Conservation (phyloP, 2,329 filamentous ascomycete species). For the Alternaria sp. region DNA sequence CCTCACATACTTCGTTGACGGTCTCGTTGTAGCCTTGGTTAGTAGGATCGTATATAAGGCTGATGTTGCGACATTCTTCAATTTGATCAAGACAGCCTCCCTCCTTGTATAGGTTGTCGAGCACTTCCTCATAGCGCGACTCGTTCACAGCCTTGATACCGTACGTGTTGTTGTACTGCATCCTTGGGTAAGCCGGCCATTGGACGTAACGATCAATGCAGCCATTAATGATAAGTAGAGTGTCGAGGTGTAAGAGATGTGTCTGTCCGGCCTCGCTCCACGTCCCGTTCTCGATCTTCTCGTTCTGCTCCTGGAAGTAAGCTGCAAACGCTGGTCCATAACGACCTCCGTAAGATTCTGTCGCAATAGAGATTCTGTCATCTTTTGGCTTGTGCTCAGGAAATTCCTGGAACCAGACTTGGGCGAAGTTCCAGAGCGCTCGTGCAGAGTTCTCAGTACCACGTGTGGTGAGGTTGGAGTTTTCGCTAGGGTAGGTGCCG, state of each 20-base stretch:
- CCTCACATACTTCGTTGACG: slow-evolving; percentile 51
- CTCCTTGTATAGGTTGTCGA: slow-evolving; percentile 52
- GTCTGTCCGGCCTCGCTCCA: slow-evolving; percentile 43
- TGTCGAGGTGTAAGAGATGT: slow-evolving; percentile 54
- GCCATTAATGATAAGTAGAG: slow-evolving; percentile 63
- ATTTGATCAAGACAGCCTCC: slow-evolving; percentile 64
- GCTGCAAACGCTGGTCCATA: slow-evolving; percentile 64
- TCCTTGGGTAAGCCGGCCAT: slow-evolving; percentile 55
- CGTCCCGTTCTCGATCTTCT: slow-evolving; percentile 54
- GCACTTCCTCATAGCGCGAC: slow-evolving; percentile 54
- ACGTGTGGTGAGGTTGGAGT: slow-evolving; percentile 54
- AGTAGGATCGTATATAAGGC: slow-evolving; percentile 57
- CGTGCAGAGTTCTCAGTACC: slow-evolving; percentile 61
- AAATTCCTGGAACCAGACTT: slow-evolving; percentile 68
- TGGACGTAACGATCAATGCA: slow-evolving; percentile 61
- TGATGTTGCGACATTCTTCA: slow-evolving; percentile 57
- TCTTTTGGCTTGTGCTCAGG: slow-evolving; percentile 66
- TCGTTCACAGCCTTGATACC: slow-evolving; percentile 60
- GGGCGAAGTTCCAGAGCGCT: slow-evolving; percentile 64
- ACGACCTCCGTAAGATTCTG: slow-evolving; percentile 62
- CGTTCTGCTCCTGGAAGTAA: slow-evolving; percentile 65
- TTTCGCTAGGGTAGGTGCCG: slow-evolving; percentile 59
- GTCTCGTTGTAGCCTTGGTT: slow-evolving; percentile 49
- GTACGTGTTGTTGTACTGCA: slow-evolving; percentile 66
- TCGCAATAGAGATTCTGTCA: slow-evolving; percentile 60